Percentiles rank a stretch among this genome's conserved stretches.
These are phyloP conservation scores for Spiraea crenata DNA, from an alignment of 331 rosid genomes.

Conservation along the genomic window DNA sequence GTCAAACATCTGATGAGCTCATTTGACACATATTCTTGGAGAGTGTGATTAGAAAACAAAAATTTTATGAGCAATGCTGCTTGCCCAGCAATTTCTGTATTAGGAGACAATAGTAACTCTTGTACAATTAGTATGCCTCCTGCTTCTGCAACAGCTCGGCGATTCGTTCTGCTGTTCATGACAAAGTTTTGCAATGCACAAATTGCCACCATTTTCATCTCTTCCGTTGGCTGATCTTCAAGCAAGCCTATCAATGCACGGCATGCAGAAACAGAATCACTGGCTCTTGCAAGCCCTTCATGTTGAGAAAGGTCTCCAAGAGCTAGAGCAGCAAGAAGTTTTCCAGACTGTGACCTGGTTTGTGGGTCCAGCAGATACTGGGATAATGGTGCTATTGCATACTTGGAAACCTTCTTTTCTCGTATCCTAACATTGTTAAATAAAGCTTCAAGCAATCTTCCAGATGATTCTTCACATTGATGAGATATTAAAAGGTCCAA, in stretches of 20 bases:
- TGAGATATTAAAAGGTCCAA: conserved; percentile 90
- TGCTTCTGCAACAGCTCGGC: conserved; percentile 98
- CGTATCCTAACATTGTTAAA: conserved; percentile 87
- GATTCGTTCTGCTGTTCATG: conserved; percentile 93
- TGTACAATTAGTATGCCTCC: conserved; percentile 97
- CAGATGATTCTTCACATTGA: conserved; percentile 91
- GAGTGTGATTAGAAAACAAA: conserved; percentile 94
- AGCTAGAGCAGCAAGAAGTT: conserved; percentile 91
- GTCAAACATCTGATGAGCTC: conserved; percentile 95
- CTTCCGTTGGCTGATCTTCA: conserved; percentile 95
- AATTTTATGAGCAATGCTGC: conserved; percentile 80
- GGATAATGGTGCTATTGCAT: conserved; percentile 89
- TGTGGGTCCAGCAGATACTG: conserved; percentile 91
- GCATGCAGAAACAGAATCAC: conserved; percentile 90
- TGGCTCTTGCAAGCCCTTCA: conserved; percentile 78
- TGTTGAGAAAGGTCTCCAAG: conserved; percentile 93
- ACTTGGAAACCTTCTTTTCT: conserved; percentile 85
- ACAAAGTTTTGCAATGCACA: conserved; percentile 97
- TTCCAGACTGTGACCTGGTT: conserved; percentile 78
- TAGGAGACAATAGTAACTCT: conserved; percentile 77
- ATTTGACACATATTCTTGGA: conserved; percentile 89
- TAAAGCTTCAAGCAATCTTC: conserved; percentile 82
- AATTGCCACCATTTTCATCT: conserved; percentile 87
- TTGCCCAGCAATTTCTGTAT: conserved; percentile 79
- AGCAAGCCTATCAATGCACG: conserved; percentile 90